Conservation (phyloP, 306 rosid genomes). For the Gleditsia sinensis region DNA sequence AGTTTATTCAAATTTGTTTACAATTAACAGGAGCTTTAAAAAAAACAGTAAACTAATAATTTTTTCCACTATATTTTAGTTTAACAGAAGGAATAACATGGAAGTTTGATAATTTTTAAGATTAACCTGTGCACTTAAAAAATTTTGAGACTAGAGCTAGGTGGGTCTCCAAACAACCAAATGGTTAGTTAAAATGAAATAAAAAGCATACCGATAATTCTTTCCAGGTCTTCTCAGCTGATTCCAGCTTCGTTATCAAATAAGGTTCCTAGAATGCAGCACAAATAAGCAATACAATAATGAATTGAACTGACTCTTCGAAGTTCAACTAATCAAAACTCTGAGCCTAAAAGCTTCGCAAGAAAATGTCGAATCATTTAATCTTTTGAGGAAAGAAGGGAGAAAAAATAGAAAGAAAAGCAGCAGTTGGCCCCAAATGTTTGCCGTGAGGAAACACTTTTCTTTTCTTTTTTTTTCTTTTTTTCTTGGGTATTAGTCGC, state of each 20-base stretch:
- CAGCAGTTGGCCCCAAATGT: no score
- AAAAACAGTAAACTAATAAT: no score
- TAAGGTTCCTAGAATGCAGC: slow-evolving; percentile 74
- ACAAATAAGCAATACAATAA: slow-evolving; percentile 1
- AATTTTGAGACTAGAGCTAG: no score
- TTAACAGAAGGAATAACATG: no score
- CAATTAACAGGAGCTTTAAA: not conserved
- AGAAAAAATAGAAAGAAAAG: no score
- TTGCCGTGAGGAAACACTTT: not conserved
- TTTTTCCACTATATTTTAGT: no score
- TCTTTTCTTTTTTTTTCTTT: not conserved
- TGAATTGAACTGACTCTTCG: not conserved
- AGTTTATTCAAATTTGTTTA: not conserved
- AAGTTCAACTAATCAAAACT: not conserved
- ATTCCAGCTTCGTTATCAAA: slow-evolving; percentile 80
- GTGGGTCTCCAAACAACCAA: no score
- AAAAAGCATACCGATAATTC: slow-evolving; percentile 73
- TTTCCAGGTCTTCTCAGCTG: slow-evolving; percentile 96
- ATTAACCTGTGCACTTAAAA: no score
- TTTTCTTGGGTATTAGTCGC: not conserved
- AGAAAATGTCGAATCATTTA: not conserved
- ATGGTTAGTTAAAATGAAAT: no score
- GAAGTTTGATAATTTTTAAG: no score
- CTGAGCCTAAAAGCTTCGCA: not conserved
- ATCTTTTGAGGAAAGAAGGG: no score